Evolutionary conservation across 2,329 filamentous ascomycete species (phyloP), one percentile per base, ranked within the genome.

Genomic region (Colletotrichum truncatum): DNA sequence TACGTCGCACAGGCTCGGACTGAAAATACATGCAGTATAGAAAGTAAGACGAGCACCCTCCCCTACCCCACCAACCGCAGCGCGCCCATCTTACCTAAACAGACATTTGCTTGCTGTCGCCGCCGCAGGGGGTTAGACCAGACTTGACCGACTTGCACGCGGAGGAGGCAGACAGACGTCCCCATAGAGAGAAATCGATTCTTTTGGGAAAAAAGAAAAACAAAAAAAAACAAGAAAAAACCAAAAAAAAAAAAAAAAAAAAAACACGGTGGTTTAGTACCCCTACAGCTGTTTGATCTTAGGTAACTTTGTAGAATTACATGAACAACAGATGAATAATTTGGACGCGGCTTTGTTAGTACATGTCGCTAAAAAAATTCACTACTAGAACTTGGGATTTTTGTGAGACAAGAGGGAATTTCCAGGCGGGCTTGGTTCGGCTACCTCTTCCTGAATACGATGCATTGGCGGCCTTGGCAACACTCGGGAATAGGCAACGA

Each of bases 251-350:
- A 49, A 18, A 49, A 43, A 43, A 14, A 21, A 4, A 43, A 43
- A 43, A 3, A 16, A 46, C 18, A n/a, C 10, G 10, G 52, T 16
- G n/a, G n/a, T n/a, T n/a, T n/a, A n/a, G n/a, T n/a, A n/a, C n/a
- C n/a, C n/a, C n/a, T n/a, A n/a, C n/a, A n/a, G n/a, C n/a, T n/a
- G n/a, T n/a, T n/a, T 16, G 38, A 55, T 55, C 52, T 55, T 55
- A 45, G 38, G 36, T 45, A 45, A 55, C 11, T 34, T 32, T 41
- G 52, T 43, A 38, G 52, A 18, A 55, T 55, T 43, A 55, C 45
- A 43, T 38, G 38, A 49, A 43, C n/a, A n/a, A n/a, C n/a, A n/a
- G n/a, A n/a, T n/a, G n/a, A n/a, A n/a, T n/a, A n/a, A n/a, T n/a
- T n/a, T n/a, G n/a, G n/a, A n/a, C n/a, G n/a, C n/a, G n/a, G n/a